phyloP scores from a whole-genome alignment of 2,329 filamentous ascomycete genomes.

The Nakataea oryzae region DNA sequence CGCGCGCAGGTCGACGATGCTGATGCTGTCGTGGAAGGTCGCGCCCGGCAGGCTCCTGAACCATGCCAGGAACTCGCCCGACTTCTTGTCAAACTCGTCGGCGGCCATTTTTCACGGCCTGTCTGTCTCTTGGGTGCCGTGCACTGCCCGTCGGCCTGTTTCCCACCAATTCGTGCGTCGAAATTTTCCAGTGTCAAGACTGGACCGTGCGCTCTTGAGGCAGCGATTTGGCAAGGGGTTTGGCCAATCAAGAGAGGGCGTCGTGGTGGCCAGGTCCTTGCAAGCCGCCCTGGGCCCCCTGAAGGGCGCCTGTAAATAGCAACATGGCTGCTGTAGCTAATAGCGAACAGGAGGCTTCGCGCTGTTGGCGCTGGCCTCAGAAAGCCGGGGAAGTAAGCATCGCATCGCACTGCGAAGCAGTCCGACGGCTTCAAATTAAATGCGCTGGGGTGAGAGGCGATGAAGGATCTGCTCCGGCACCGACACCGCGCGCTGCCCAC shows the following conservation, averaged over 20 bases:
- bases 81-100: conserved; percentile 28
- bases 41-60: conserved; percentile 41
- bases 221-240: not conserved
- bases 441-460: not conserved
- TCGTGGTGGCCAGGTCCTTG: not conserved
- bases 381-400: not conserved
- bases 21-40: conserved; percentile 40
- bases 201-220: no score
- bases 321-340: not conserved
- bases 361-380: no score
- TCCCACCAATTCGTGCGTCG: not conserved
- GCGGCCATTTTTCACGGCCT: not conserved
- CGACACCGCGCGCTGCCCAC: no score
- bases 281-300: no score
- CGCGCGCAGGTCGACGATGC: conserved; percentile 40
- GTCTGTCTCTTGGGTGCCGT: not conserved
- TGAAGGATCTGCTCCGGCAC: not conserved
- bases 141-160: not conserved
- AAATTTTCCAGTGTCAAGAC: not conserved
- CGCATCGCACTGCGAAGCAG: no score
- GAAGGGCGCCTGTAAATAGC: no score
- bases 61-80: conserved; percentile 39
- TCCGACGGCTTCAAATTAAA: no score
- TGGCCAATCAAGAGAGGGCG: not conserved
- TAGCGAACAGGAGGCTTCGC: not conserved